Conservation (phyloP, 2,329 filamentous ascomycete species). For the Aspergillus nomiae region DNA sequence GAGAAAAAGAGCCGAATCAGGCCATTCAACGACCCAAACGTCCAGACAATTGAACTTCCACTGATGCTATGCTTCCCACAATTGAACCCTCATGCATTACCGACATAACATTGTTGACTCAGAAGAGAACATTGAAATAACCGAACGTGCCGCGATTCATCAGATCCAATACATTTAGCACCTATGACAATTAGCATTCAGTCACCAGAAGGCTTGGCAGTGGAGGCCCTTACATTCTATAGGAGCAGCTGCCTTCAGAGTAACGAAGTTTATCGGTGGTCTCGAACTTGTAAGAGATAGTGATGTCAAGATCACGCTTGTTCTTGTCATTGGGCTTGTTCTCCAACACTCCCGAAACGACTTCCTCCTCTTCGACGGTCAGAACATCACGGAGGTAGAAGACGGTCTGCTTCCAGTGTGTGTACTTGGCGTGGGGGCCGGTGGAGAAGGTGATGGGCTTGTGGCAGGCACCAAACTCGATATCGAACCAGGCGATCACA, state of each 20-base stretch:
- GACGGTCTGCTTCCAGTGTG: conserved; percentile 99
- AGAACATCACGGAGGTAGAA: conserved; percentile 95
- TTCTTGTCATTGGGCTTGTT: conserved; percentile 94
- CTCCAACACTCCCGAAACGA: conserved; percentile 70
- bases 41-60: conserved; percentile 30
- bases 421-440: conserved; percentile 97
- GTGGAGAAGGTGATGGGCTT: conserved; percentile 97
- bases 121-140: conserved; percentile 19
- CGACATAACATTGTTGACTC: conserved; percentile 21
- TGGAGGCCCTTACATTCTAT: conserved; percentile 62
- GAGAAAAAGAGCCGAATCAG: conserved; percentile 15
- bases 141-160: conserved; percentile 8
- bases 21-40: conserved; percentile 23
- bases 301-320: conserved; percentile 90
- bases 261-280: conserved; percentile 71
- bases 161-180: conserved; percentile 26
- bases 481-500: conserved; percentile 98
- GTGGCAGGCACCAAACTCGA: conserved; percentile 97
- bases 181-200: conserved; percentile 32
- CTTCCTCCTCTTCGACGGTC: conserved; percentile 86
- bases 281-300: conserved; percentile 77
- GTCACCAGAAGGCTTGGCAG: not conserved
- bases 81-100: conserved; percentile 23
- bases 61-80: conserved; percentile 34
- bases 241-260: conserved; percentile 71